These are phyloP conservation scores for Codiaeum variegatum DNA, from an alignment of 441 rosid genomes.

Conservation along the genomic window DNA sequence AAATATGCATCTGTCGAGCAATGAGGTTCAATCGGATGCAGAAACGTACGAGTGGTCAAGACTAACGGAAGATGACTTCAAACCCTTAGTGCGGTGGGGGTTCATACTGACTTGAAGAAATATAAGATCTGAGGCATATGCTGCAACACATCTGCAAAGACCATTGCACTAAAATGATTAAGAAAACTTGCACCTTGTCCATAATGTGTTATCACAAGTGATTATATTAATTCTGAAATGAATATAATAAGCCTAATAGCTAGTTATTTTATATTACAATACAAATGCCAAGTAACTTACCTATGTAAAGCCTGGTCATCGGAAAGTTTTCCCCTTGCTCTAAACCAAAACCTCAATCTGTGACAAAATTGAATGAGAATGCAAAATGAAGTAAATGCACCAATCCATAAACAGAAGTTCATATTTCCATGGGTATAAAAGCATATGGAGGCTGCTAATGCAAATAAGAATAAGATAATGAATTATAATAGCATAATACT, in stretches of 20 bases:
- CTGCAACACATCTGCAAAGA: conserved; percentile 80
- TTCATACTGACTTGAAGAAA: conserved; percentile 73
- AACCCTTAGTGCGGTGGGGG: conserved; percentile 75
- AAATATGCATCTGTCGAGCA: neutral
- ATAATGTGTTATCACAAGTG: neutral
- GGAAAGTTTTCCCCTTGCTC: conserved; percentile 89
- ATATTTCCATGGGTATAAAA: neutral
- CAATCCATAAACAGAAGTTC: neutral
- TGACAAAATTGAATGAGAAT: conserved; percentile 20
- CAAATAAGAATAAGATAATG: conserved; percentile 12
- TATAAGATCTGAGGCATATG: conserved; percentile 83
- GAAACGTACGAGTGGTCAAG: conserved; percentile 88
- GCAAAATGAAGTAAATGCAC: neutral
- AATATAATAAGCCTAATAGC: neutral
- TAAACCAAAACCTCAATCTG: conserved; percentile 91
- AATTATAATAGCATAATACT: conserved; percentile 20
- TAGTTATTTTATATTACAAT: too few relatives aligned
- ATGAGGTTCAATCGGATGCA: neutral
- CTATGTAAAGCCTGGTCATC: conserved; percentile 96
- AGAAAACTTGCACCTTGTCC: neutral
- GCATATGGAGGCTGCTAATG: neutral
- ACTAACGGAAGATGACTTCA: conserved; percentile 59
- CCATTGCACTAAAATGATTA: neutral
- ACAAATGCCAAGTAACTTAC: conserved; percentile 43
- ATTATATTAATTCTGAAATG: neutral